Evolutionary conservation across 179 eudicot species (phyloP).

Genomic region (Corrigiola litoralis): DNA sequence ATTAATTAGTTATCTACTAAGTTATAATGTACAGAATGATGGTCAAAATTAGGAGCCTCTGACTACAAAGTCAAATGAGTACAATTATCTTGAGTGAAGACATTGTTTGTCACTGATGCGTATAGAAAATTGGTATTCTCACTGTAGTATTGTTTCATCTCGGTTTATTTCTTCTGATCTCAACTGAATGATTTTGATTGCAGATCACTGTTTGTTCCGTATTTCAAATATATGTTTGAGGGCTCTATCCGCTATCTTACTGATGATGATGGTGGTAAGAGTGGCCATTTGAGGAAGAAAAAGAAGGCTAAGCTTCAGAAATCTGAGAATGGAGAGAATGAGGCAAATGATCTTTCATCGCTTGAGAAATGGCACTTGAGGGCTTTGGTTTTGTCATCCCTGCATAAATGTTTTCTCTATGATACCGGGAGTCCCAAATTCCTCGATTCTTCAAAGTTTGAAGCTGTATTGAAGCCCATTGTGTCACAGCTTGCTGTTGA

Average conservation of each 20-base stretch:
- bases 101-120: no score
- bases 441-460: constrained; percentile 71
- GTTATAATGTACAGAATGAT: no score
- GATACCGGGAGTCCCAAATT: constrained; percentile 70
- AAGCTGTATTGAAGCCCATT: constrained; percentile 79
- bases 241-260: constrained; percentile 58
- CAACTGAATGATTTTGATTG: constrained; percentile 4
- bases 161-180: no score
- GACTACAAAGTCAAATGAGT: no score
- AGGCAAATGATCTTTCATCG: constrained; percentile 22
- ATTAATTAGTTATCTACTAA: no score
- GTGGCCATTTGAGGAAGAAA: constrained; percentile 45
- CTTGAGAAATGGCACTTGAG: constrained; percentile 72
- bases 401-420: constrained; percentile 83
- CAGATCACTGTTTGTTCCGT: constrained; percentile 91
- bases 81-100: no score
- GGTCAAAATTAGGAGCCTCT: no score
- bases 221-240: constrained; percentile 81
- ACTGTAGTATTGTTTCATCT: no score
- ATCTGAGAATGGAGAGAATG: constrained; percentile 20
- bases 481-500: constrained; percentile 64
- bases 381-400: constrained; percentile 65
- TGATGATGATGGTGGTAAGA: constrained; percentile 37
- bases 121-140: no score
- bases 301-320: constrained; percentile 63